Percentiles rank a stretch among this genome's conserved stretches.
Evolutionary conservation across 2,329 filamentous ascomycete genomes (phyloP).

Genomic region (Ascochyta clinopodiicola): DNA sequence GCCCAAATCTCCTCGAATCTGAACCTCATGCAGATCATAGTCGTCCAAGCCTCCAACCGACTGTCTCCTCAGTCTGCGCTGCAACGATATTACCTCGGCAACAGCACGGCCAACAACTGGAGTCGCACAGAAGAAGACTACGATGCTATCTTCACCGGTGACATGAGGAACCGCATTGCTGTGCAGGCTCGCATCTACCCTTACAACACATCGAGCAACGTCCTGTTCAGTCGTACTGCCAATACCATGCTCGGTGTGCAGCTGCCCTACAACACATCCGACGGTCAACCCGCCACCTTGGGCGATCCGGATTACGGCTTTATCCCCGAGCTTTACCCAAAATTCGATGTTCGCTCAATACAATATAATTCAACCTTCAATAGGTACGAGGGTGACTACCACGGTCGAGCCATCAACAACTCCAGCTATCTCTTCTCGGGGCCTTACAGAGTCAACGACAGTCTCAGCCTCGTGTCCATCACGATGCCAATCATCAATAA

Average conservation of each 20-base stretch:
- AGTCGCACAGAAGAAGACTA: slow-evolving; percentile 67
- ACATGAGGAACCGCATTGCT: slow-evolving; percentile 57
- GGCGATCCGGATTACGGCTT: slow-evolving; percentile 71
- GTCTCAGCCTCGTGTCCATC: slow-evolving; percentile 78
- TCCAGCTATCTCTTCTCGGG: slow-evolving; percentile 75
- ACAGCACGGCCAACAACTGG: slow-evolving; percentile 66
- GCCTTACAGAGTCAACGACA: slow-evolving; percentile 73
- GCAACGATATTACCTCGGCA: slow-evolving; percentile 61
- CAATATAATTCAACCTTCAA: slow-evolving; percentile 41
- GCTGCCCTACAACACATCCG: slow-evolving; percentile 67
- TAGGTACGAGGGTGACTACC: slow-evolving; percentile 50
- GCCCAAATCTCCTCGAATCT: slow-evolving; percentile 81
- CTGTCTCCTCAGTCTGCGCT: slow-evolving; percentile 61
- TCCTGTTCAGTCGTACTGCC: slow-evolving; percentile 53
- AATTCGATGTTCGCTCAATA: slow-evolving; percentile 68
- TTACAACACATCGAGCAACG: slow-evolving; percentile 64
- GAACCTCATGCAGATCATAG: slow-evolving; percentile 77
- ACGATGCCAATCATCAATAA: slow-evolving; percentile 80
- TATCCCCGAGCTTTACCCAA: slow-evolving; percentile 76
- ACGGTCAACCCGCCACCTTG: slow-evolving; percentile 67
- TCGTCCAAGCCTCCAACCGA: slow-evolving; percentile 72
- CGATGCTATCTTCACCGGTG: slow-evolving; percentile 70
- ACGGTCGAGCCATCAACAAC: slow-evolving; percentile 53
- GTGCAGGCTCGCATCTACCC: slow-evolving; percentile 78
- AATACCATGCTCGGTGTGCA: slow-evolving; percentile 56